Conservation (phyloP, 345 rosid genomes). For the Syzygium aromaticum region DNA sequence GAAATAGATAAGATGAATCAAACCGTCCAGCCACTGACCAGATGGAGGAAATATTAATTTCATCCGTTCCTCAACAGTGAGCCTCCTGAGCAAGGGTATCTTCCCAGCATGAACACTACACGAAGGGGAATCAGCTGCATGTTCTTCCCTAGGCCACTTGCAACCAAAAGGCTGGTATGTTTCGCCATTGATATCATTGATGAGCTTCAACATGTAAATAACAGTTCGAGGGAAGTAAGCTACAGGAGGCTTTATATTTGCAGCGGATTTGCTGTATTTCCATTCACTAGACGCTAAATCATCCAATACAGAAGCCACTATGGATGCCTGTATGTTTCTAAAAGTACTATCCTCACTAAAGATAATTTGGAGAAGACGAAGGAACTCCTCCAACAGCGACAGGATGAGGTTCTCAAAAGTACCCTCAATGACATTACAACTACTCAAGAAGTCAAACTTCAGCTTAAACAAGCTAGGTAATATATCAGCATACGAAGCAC, state of each 20-base stretch:
- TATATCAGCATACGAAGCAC: constrained; percentile 57
- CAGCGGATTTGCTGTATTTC: constrained; percentile 50
- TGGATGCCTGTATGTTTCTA: constrained; percentile 63
- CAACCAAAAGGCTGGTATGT: constrained; percentile 37
- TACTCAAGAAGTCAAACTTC: constrained; percentile 52
- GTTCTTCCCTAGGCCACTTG: constrained; percentile 33
- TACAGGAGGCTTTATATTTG: constrained; percentile 50
- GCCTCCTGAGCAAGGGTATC: constrained; percentile 59
- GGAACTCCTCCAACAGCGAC: constrained; percentile 71
- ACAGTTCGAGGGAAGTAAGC: constrained; percentile 76
- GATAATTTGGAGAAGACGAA: constrained; percentile 61
- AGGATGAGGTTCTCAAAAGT: constrained; percentile 62
- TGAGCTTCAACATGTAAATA: constrained; percentile 46
- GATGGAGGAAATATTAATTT: constrained; percentile 64
- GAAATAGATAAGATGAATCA: constrained; percentile 56
- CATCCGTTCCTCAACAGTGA: constrained; percentile 50
- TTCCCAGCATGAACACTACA: constrained; percentile 42
- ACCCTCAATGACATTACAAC: constrained; percentile 47
- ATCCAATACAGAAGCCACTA: constrained; percentile 59
- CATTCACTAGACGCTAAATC: constrained; percentile 64
- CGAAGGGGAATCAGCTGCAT: constrained; percentile 31
- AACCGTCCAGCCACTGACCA: constrained; percentile 69
- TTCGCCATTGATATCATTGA: constrained; percentile 64
- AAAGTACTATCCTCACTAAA: constrained; percentile 49
- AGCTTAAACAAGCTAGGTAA: constrained; percentile 50